Evolutionary conservation across 768 basidiomycete species (phyloP).

Genomic region (Mycena capillaripes): DNA sequence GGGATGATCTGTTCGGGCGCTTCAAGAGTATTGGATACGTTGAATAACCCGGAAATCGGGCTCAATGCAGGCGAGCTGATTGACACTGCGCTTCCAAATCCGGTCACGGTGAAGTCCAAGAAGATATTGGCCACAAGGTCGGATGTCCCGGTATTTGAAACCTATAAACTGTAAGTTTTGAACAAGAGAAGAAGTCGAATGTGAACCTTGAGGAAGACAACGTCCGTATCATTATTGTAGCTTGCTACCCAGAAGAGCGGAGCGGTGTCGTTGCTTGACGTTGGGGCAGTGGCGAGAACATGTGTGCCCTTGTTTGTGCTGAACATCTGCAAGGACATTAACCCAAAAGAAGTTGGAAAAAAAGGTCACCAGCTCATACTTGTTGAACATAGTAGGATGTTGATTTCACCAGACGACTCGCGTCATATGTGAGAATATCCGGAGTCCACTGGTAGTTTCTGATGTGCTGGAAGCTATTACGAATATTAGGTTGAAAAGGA

Average conservation of each 20-base stretch:
- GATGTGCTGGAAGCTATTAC: constrained; percentile 50
- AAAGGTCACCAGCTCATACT: constrained; percentile 34
- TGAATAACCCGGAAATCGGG: constrained; percentile 49
- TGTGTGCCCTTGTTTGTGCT: constrained; percentile 53
- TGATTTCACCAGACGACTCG: constrained; percentile 48
- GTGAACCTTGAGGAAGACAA: constrained; percentile 51
- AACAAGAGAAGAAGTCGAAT: neutral
- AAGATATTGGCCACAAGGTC: constrained; percentile 51
- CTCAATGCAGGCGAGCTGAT: constrained; percentile 47
- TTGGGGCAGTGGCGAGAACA: constrained; percentile 45
- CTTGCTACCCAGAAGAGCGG: constrained; percentile 53
- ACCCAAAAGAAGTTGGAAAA: constrained; percentile 3
- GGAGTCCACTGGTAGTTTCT: constrained; percentile 55
- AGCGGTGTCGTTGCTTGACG: constrained; percentile 42
- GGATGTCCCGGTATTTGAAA: constrained; percentile 46
- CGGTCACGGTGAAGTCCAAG: constrained; percentile 45
- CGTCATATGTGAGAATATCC: constrained; percentile 55
- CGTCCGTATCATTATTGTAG: constrained; percentile 49
- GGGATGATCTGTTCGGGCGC: constrained; percentile 49
- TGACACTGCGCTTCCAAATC: constrained; percentile 42
- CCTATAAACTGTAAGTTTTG: constrained; percentile 34
- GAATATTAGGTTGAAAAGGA: constrained; percentile 1
- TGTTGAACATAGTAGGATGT: constrained; percentile 56
- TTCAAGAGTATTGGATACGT: constrained; percentile 49
- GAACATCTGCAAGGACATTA: constrained; percentile 46